Percentiles rank a stretch among this genome's conserved stretches.
These are phyloP conservation scores for Pestalotiopsis fici DNA, from an alignment of 2,329 filamentous ascomycete species.

Conservation along the genomic window DNA sequence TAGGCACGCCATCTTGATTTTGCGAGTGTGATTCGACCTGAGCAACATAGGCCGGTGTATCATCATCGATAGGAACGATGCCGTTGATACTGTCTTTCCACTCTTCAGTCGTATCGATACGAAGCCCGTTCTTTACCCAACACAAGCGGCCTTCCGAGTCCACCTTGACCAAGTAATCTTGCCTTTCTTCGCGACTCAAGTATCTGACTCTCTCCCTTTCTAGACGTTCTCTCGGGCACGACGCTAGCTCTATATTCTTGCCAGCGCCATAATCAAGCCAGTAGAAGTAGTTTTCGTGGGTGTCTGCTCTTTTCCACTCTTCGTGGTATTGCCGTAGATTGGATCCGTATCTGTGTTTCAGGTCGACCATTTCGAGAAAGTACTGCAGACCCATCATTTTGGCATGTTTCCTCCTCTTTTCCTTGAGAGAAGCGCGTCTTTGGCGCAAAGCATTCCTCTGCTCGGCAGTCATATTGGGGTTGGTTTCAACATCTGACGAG, in stretches of 20 bases:
- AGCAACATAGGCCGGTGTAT: constrained; percentile 54
- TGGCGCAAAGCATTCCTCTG: constrained; percentile 38
- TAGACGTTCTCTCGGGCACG: constrained; percentile 72
- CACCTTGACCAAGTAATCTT: constrained; percentile 78
- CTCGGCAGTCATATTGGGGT: constrained; percentile 30
- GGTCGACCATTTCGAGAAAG: constrained; percentile 82
- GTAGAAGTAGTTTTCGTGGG: constrained; percentile 88
- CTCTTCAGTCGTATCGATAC: constrained; percentile 73
- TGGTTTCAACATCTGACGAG: constrained; percentile 27
- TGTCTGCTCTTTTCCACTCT: constrained; percentile 77
- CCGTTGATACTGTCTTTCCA: constrained; percentile 82
- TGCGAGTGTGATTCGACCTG: constrained; percentile 29
- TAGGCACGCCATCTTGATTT: constrained; percentile 25
- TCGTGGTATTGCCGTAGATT: constrained; percentile 82
- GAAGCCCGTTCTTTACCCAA: constrained; percentile 81
- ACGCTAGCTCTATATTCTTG: constrained; percentile 65
- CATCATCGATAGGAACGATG: constrained; percentile 64
- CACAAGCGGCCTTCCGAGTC: constrained; percentile 75
- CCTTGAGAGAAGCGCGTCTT: constrained; percentile 49
- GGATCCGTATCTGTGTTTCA: constrained; percentile 84
- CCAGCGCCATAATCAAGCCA: constrained; percentile 88
- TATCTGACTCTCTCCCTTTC: constrained; percentile 83
- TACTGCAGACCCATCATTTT: constrained; percentile 86
- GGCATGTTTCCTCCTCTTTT: constrained; percentile 63
- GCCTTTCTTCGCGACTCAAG: constrained; percentile 77